Conservation (phyloP, 345 rosid species). For the Conringia planisiliqua region DNA sequence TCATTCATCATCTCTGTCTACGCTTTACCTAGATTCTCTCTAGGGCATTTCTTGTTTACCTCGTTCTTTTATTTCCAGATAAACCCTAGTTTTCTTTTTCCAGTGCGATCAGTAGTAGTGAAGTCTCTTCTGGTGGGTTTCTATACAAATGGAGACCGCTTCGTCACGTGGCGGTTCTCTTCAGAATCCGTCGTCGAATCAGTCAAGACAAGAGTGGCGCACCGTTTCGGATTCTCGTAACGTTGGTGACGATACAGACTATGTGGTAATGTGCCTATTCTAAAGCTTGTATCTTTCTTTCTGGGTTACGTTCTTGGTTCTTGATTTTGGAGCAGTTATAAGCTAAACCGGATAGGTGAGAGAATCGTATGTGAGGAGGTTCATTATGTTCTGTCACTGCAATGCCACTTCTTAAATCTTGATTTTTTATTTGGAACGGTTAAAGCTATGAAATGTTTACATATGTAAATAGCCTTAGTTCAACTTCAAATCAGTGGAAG, state of each 20-base stretch:
- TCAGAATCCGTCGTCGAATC: conserved; percentile 53
- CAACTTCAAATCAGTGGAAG: too few species aligned
- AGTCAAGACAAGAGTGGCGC: conserved; percentile 79
- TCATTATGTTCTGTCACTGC: not conserved
- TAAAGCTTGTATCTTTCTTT: not conserved
- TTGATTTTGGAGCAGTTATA: too few species aligned
- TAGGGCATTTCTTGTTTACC: conserved; percentile 14
- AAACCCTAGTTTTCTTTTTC: conserved; percentile 27
- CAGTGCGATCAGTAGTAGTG: not conserved
- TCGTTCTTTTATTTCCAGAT: not conserved
- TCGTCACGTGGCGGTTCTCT: conserved; percentile 63
- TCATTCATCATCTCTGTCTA: not conserved
- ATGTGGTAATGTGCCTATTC: conserved; percentile 37
- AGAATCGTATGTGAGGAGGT: not conserved
- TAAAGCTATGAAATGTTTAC: too few species aligned
- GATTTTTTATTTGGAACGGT: too few species aligned
- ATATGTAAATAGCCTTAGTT: too few species aligned
- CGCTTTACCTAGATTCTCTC: conserved; percentile 13
- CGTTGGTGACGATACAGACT: conserved; percentile 49
- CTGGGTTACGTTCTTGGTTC: not conserved
- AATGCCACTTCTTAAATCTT: not conserved
- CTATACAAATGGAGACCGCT: conserved; percentile 62
- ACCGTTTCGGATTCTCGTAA: conserved; percentile 73
- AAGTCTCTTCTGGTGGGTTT: not conserved
- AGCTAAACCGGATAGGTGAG: not conserved